These are phyloP conservation scores for Tetradesmus lagerheimii DNA, from an alignment of 139 green algal genomes.

Conservation along the genomic window DNA sequence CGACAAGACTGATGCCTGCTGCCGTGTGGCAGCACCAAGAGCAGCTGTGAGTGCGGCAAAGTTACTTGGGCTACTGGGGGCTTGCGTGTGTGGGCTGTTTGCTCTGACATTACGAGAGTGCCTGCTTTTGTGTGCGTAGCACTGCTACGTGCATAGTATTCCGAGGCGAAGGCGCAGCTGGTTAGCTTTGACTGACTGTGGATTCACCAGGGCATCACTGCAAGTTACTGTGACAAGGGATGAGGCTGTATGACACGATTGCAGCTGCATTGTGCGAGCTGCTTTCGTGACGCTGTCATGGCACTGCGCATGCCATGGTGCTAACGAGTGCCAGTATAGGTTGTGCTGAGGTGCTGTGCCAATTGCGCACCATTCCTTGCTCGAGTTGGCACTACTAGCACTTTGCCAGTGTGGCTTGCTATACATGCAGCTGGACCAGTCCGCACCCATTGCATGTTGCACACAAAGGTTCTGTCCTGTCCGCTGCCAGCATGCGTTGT, in stretches of 20 bases:
- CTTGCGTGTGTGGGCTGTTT: no score
- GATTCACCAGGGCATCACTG: not conserved
- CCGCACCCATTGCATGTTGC: no score
- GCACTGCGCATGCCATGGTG: not conserved
- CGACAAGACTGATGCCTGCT: not conserved
- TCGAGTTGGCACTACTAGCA: no score
- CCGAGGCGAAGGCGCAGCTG: not conserved
- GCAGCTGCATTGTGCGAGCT: not conserved
- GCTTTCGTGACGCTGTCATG: not conserved
- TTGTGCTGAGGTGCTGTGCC: no score
- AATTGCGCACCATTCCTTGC: no score
- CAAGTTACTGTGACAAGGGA: not conserved
- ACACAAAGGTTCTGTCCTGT: no score
- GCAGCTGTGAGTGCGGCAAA: not conserved
- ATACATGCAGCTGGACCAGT: no score
- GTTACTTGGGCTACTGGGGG: not conserved
- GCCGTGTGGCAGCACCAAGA: not conserved
- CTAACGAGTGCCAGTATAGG: not conserved
- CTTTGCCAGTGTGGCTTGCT: no score
- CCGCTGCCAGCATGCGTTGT: no score
- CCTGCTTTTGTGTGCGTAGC: not conserved
- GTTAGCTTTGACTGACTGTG: not conserved
- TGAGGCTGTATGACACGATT: not conserved
- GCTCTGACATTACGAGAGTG: not conserved
- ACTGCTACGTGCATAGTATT: not conserved